Evolutionary conservation across 129 eudicot genomes (phyloP).

Genomic region (Arctium minus): DNA sequence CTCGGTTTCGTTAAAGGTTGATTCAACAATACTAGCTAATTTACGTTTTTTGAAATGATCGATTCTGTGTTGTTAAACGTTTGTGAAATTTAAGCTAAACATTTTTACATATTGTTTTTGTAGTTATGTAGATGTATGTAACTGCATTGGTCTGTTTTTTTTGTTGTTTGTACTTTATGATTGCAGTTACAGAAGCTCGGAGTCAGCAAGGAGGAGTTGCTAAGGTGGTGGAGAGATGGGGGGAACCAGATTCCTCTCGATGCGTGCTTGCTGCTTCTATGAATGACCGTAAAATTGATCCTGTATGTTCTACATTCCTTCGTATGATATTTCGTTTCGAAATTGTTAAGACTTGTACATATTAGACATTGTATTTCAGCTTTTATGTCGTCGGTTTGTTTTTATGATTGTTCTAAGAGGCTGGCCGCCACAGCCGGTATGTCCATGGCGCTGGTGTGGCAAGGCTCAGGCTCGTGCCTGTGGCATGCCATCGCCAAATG

Average conservation of each 20-base stretch:
- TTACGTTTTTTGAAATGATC: constrained; percentile 41
- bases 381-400: too few species aligned
- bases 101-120: background rate
- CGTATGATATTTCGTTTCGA: background rate
- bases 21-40: constrained; percentile 17
- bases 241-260: constrained; percentile 74
- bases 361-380: background rate
- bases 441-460: too few species aligned
- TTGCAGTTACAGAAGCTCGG: constrained; percentile 74
- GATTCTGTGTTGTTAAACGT: background rate
- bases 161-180: background rate
- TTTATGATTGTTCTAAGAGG: too few species aligned
- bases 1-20: constrained; percentile 93
- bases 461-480: too few species aligned
- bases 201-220: constrained; percentile 57
- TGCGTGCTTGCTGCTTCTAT: constrained; percentile 69
- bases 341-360: background rate
- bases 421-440: too few species aligned
- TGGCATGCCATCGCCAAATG: too few species aligned
- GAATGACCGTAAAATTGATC: constrained; percentile 57
- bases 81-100: background rate
- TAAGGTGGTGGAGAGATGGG: constrained; percentile 94
- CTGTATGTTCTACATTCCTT: constrained; percentile 40
- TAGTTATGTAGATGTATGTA: background rate
- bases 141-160: background rate